These are phyloP conservation scores for Macadamia integrifolia DNA, from an alignment of 164 flowering plant species.

Conservation along the genomic window DNA sequence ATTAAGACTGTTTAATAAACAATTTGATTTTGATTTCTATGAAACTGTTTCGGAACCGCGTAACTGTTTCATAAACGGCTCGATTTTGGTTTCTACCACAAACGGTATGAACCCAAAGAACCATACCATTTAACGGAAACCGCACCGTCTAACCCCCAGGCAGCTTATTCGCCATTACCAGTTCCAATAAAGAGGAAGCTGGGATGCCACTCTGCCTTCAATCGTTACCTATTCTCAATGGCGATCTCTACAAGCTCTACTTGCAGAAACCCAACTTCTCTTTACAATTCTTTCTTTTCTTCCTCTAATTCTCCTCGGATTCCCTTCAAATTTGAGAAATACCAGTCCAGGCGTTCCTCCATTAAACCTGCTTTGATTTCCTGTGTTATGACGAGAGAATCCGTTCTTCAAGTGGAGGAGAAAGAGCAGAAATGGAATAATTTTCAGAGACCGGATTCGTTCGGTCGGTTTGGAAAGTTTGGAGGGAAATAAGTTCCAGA, in stretches of 20 bases:
- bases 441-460: constrained; percentile 22
- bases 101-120: too few relatives aligned
- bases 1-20: too few relatives aligned
- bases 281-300: constrained; percentile 1
- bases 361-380: constrained; percentile 4
- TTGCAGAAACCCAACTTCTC: constrained; percentile 7
- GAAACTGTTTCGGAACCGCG: too few relatives aligned
- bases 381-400: constrained; percentile 2
- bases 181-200: too few relatives aligned
- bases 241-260: background rate
- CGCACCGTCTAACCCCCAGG: too few relatives aligned
- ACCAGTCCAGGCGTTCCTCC: background rate
- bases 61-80: too few relatives aligned
- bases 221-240: background rate
- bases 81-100: too few relatives aligned
- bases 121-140: too few relatives aligned
- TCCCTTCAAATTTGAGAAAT: background rate
- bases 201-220: background rate
- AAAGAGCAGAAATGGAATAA: background rate
- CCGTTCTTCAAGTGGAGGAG: background rate
- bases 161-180: too few relatives aligned
- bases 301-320: constrained; percentile 1
- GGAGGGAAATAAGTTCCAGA: constrained; percentile 91
- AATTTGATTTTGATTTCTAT: too few relatives aligned
- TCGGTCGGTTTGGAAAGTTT: constrained; percentile 72